A percentile compares a stretch with the other conserved stretches of the same genome.
phyloP scores from a whole-genome alignment of 2,329 filamentous ascomycete species.

The Aureobasidium zeae region DNA sequence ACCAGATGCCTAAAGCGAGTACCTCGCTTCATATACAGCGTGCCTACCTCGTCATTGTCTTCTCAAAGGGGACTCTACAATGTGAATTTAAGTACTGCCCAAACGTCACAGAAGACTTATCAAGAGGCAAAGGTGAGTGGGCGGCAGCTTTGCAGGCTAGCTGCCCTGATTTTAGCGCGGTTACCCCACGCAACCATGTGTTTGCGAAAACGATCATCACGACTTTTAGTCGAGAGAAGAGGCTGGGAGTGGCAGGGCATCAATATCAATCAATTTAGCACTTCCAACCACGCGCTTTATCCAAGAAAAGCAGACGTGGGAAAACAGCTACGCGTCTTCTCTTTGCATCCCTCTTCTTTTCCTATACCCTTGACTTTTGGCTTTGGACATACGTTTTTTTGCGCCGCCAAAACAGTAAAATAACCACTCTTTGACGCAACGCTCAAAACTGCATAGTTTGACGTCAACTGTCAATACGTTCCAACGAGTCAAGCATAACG shows the following conservation, averaged over 20 bases:
- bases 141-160: no score
- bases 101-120: no score
- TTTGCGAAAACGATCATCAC: slow-evolving; percentile 12
- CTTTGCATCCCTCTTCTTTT: slow-evolving; percentile 7
- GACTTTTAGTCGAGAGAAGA: not conserved
- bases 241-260: slow-evolving; percentile 10
- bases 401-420: not conserved
- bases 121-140: no score
- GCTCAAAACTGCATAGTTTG: slow-evolving; percentile 3
- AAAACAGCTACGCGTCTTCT: slow-evolving; percentile 5
- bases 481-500: slow-evolving; percentile 10
- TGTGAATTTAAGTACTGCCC: no score
- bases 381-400: slow-evolving; percentile 9
- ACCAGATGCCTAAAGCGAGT: no score
- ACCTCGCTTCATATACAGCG: no score
- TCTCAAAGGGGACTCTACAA: no score
- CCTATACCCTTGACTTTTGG: slow-evolving; percentile 6
- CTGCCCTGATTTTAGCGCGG: slow-evolving; percentile 10
- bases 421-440: slow-evolving; percentile 1
- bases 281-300: slow-evolving; percentile 6
- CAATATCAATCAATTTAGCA: slow-evolving; percentile 7
- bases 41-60: no score
- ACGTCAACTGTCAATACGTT: no score
- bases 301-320: slow-evolving; percentile 8
- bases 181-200: slow-evolving; percentile 8